Base-by-base conservation (phyloP, 2,329 filamentous ascomycete genomes). In the Cercospora zeina region DNA sequence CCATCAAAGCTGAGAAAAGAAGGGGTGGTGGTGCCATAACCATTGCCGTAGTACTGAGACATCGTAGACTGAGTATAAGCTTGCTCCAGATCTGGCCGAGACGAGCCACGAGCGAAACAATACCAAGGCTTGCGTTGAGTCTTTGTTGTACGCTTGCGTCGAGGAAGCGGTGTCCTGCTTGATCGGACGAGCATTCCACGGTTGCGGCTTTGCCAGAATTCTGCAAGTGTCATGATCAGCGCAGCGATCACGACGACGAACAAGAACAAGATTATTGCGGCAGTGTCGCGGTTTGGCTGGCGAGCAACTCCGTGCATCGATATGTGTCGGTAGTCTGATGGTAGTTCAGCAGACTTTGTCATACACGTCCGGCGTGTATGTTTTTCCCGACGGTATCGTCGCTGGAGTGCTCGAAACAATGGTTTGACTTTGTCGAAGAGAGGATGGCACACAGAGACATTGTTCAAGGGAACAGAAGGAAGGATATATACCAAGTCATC, bases 1-100 rank as follows among this genome's bases (percentile, higher is more conserved):
- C 54, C 62, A 31, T 61, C 58, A 16, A 60, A 63, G 47, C 50
- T 54, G 16, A 37, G 34, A n/a, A 58, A 60, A 36, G 55, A 54
- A 36, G 45, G 19, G 27, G 30, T 8, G 16, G 49, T 63, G 10
- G 61, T 54, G 14, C 36, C 61, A 49, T 47, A 60, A 9, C 37
- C 58, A 54, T 37, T 54, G 49, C 50, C 31, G 8, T n/a, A 5
- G 37, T n/a, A 21, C 14, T n/a, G 50, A 8, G 33, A 21, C 14
- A 53, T 5, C 0, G 58, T 21, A 14, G 36, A 33, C 10, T 19
- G 24, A n/a, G 19, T 27, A 21, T 14, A 54, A 27, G 50, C 50
- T 30, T 49, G 53, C 45, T 63, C 62, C n/a, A 61, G 19, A 33
- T 63, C 62, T 47, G 14, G 58, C 31, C n/a, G n/a, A 14, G 33